phyloP scores from a whole-genome alignment of 306 rosid genomes.

The Casuarina cunninghamiana region DNA sequence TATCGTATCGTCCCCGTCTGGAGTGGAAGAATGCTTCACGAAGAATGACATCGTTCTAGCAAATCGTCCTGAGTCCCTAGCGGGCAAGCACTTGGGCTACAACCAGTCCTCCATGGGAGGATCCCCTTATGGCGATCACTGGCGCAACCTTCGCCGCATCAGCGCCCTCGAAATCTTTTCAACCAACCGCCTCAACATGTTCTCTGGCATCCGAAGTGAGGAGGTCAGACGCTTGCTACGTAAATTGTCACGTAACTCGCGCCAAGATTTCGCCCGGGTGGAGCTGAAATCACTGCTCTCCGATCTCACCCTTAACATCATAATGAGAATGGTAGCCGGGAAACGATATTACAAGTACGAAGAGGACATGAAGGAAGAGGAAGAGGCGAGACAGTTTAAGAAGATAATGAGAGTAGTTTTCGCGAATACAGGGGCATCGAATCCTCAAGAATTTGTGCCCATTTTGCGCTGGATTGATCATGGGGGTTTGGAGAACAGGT shows the following conservation, averaged over 20 bases:
- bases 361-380: conserved; percentile 24
- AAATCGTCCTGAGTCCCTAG: conserved; percentile 34
- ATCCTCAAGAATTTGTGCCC: conserved; percentile 47
- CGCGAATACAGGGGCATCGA: conserved; percentile 13
- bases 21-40: conserved; percentile 64
- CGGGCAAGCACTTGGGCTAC: conserved; percentile 43
- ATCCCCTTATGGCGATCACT: conserved; percentile 57
- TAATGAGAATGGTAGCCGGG: conserved; percentile 66
- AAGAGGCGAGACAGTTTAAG: conserved; percentile 47
- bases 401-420: conserved; percentile 28
- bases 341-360: conserved; percentile 55
- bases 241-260: conserved; percentile 22
- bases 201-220: conserved; percentile 29
- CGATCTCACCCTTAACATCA: conserved; percentile 51
- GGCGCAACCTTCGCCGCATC: conserved; percentile 74
- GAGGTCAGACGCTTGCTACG: conserved; percentile 40
- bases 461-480: conserved; percentile 38
- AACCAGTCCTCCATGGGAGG: conserved; percentile 29
- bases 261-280: conserved; percentile 27
- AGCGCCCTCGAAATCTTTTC: too few relatives aligned
- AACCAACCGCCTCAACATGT: too few relatives aligned
- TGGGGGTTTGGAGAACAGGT: conserved; percentile 6
- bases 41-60: conserved; percentile 61
- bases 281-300: conserved; percentile 33
- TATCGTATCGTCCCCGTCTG: conserved; percentile 46